These are phyloP conservation scores for Trichoderma arundinaceum DNA, from an alignment of 2,329 filamentous ascomycete genomes.

Conservation along the genomic window DNA sequence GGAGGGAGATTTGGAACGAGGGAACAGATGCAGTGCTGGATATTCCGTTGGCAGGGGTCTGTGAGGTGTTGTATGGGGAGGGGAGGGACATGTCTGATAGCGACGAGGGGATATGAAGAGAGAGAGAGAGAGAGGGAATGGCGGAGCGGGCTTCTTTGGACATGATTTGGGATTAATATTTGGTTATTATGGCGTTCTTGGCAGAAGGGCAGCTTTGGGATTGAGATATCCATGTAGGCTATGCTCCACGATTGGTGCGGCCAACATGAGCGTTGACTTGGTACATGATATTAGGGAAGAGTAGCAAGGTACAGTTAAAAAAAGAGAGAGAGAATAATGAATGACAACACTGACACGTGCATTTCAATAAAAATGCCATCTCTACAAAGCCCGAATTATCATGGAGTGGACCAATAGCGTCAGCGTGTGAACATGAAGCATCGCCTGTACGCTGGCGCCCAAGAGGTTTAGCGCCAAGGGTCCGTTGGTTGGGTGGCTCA, in stretches of 20 bases:
- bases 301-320: no score
- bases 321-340: no score
- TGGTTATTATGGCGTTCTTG: not conserved
- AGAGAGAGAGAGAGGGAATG: not conserved
- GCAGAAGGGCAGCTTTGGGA: not conserved
- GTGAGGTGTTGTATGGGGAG: constrained; percentile 87
- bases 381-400: not conserved
- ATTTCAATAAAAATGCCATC: no score
- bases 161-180: no score
- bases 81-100: constrained; percentile 43
- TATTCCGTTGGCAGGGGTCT: constrained; percentile 91
- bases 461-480: constrained; percentile 9
- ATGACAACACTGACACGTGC: no score
- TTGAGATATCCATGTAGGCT: not conserved
- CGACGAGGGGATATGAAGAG: constrained; percentile 32
- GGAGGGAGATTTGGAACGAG: constrained; percentile 85
- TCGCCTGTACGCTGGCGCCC: not conserved
- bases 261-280: no score
- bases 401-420: no score
- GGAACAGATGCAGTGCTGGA: constrained; percentile 98
- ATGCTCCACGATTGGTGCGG: no score
- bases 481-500: not conserved
- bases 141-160: no score
- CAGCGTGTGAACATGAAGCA: no score
- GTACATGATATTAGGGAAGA: no score